Base-by-base conservation (phyloP, 2,329 filamentous ascomycete species). In the Tolypocladium pustulatum region DNA sequence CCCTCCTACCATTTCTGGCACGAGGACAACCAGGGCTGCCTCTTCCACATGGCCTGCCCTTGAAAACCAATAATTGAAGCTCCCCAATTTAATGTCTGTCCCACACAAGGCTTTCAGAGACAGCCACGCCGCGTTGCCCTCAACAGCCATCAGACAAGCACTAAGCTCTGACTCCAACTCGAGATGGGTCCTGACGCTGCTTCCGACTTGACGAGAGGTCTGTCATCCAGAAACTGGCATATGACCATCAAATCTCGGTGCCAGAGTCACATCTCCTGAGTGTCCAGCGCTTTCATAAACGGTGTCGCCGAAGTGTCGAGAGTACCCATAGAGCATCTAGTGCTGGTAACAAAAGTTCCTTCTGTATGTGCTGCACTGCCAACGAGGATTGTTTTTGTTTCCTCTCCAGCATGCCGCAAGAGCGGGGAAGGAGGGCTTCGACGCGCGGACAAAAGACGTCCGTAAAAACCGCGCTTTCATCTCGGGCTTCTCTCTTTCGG, bases 371-470 rank as follows among this genome's bases (percentile, higher is more conserved):
- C 78, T 81, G 88, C 90, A 90, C 83, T 87, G 84, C 87, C 89
- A 86, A 89, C 88, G 73, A 80, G 87, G 90, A 96, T 87, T 85
- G 90, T 94, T 91, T 97, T 96, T 96, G 88, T 78, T 88, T 92
- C 87, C 89, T 86, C 88, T 85, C 84, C 84, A 68, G 68, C 70
- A 65, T 62, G 38, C 67, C 67, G 43, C 57, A 66, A 58, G 66
- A 69, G 70, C 68, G 67, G 70, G 67, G 70, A 71, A 73, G 83
- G 83, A 86, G 85, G 87, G 88, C 85, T 74, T 78, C 76, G 69
- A 69, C 77, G 79, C 86, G 81, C 90, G 90, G 82, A 88, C 90
- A 96, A 97, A 96, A 84, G 75, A 92, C 90, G 87, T 95, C 90
- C 81, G 80, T 81, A 96, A 97, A 97, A 96, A 85, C 84, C 90